Base-by-base conservation (phyloP, 2,329 filamentous ascomycete species). In the Trichoderma cornu-damae region DNA sequence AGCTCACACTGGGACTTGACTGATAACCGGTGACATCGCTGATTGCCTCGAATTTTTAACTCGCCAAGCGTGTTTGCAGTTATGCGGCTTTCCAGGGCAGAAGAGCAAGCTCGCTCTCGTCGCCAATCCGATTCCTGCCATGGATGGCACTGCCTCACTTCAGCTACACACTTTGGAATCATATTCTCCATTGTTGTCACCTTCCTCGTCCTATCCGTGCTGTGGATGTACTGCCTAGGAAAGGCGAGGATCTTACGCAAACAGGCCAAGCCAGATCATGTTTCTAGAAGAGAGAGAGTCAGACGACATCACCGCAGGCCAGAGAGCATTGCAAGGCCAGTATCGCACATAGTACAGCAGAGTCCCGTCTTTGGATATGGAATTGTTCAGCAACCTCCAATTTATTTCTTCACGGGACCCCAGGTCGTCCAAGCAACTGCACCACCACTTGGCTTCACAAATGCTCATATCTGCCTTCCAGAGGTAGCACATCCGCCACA, bases 121-220 rank as follows among this genome's bases (percentile, higher is more conserved):
- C 61, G 59, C 11, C 14, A 43, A 16, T 40, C 57, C 7, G 35
- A 55, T 6, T 20, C 58, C 8, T 75, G 70, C 59, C 59, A 62
- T 2, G 68, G 72, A 9, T 78, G 73, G 73, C 58, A 65, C 40
- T 78, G 75, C 58, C 65, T 77, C n/a, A 73, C 64, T 26, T 44
- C 61, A 8, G 61, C 68, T 0, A 66, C 75, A 42, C 67, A 74
- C 32, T 70, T 69, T 20, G 75, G 75, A 2, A 68, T 77, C 28
- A 69, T 77, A 14, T 69, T 73, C 58, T 72, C 70, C 58, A 63
- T 69, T 12, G 56, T 71, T 6, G 57, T 73, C 6, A 61, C 67
- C 2, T 61, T 62, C 3, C 58, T 69, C 11, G 57, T 69, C 8
- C 38, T 75, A 2, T 59, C 64, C 0, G 37, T 73, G 11, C 50